phyloP scores from a whole-genome alignment of 371 early-diverging fungal species.

The Conidiobolus incongruus region DNA sequence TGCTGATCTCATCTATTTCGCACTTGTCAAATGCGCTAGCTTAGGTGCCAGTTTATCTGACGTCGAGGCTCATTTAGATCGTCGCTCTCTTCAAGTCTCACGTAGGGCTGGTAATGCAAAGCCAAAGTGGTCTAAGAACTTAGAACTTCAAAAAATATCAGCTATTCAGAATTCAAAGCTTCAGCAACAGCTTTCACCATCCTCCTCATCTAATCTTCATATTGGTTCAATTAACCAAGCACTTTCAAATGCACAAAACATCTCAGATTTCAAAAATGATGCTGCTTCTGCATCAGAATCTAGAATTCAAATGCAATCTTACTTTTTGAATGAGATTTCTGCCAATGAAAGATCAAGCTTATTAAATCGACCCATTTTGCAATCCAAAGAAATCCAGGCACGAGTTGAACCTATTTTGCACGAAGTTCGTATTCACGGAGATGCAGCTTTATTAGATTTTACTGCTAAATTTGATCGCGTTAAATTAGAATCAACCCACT shows the following conservation, averaged over 20 bases:
- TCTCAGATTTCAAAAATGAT: conserved; percentile 2
- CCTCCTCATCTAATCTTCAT: conserved; percentile 8
- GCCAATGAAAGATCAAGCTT: conserved; percentile 26
- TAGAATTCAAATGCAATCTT: conserved; percentile 37
- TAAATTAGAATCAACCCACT: conserved; percentile 32
- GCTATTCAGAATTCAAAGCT: conserved; percentile 4
- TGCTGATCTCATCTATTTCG: conserved; percentile 91
- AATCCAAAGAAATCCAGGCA: conserved; percentile 58
- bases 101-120: conserved; percentile 90
- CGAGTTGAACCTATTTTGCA: conserved; percentile 81
- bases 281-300: conserved; percentile 12
- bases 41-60: conserved; percentile 64
- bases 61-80: conserved; percentile 66
- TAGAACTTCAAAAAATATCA: conserved; percentile 7
- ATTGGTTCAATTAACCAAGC: conserved; percentile 7
- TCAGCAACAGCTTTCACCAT: no score
- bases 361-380: conserved; percentile 75
- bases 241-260: conserved; percentile 6
- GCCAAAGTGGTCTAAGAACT: conserved; percentile 25
- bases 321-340: conserved; percentile 18
- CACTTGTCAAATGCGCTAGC: conserved; percentile 63
- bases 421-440: conserved; percentile 60
- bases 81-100: conserved; percentile 58
- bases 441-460: conserved; percentile 57
- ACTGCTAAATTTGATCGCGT: conserved; percentile 85